These are phyloP conservation scores for Gynostemma pentaphyllum DNA, from an alignment of 306 rosid genomes.

Conservation along the genomic window DNA sequence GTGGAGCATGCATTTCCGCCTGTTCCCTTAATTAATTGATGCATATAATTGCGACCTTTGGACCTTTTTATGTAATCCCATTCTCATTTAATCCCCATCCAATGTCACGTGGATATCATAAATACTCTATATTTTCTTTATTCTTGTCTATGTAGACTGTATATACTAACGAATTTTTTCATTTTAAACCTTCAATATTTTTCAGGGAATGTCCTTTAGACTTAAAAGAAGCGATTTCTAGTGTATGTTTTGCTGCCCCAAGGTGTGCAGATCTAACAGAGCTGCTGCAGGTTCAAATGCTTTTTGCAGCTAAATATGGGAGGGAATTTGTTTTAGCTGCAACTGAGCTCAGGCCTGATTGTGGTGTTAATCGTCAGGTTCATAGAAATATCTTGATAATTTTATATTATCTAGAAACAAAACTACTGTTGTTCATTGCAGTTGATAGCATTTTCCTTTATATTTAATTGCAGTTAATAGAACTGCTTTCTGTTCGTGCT, in stretches of 20 bases:
- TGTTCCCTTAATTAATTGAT: not conserved
- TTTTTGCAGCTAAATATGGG: constrained; percentile 73
- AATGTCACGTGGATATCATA: not conserved
- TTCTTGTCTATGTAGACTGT: not conserved
- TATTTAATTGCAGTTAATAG: constrained; percentile 54
- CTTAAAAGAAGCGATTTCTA: constrained; percentile 92
- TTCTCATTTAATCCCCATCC: not conserved
- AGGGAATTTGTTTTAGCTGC: constrained; percentile 78
- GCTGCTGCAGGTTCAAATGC: constrained; percentile 78
- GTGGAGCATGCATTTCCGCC: not conserved
- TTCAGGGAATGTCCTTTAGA: constrained; percentile 85
- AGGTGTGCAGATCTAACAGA: constrained; percentile 91
- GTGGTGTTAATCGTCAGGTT: constrained; percentile 99
- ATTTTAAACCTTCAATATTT: constrained; percentile 1
- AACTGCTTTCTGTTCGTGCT: constrained; percentile 76
- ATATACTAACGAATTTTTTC: not conserved
- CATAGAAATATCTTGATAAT: constrained; percentile 12
- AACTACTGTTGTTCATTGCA: not conserved
- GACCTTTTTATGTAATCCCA: not conserved
- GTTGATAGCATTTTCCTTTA: constrained; percentile 10
- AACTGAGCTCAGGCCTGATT: constrained; percentile 81
- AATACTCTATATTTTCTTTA: not conserved
- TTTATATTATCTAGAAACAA: not conserved
- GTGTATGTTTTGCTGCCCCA: constrained; percentile 92
- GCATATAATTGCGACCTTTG: not conserved